Evolutionary conservation across 768 basidiomycete species (phyloP).

Genomic region (Hydnomerulius pinastri): DNA sequence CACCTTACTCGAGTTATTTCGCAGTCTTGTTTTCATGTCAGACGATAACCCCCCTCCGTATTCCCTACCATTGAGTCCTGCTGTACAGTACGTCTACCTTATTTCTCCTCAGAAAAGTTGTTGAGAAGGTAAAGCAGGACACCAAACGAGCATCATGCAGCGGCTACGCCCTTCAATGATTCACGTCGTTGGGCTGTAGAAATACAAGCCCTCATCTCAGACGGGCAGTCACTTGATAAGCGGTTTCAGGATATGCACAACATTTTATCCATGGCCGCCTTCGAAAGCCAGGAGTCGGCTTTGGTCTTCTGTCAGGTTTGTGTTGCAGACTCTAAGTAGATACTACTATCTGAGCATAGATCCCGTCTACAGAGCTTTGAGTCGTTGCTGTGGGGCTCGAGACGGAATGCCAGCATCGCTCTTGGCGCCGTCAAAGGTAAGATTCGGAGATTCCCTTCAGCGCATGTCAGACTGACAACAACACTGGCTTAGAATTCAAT

Average conservation of each 20-base stretch:
- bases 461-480: neutral
- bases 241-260: conserved; percentile 17
- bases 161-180: neutral
- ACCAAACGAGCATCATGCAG: neutral
- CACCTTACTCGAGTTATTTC: neutral
- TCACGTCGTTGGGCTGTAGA: neutral
- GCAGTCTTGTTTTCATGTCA: conserved; percentile 2
- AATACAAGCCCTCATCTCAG: neutral
- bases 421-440: conserved; percentile 19
- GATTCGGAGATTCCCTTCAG: neutral
- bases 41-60: conserved; percentile 21
- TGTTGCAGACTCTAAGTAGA: neutral
- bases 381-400: conserved; percentile 19
- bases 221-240: neutral
- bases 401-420: conserved; percentile 10
- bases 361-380: conserved; percentile 11
- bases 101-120: neutral
- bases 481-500: conserved; percentile 13
- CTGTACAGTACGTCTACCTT: conserved; percentile 10
- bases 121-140: neutral
- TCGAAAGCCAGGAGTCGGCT: conserved; percentile 9
- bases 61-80: conserved; percentile 3
- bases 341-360: neutral
- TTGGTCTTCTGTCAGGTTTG: conserved; percentile 13
- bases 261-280: conserved; percentile 2